phyloP scores from a whole-genome alignment of 2,329 filamentous ascomycete genomes.

The Alternaria ethzedia region DNA sequence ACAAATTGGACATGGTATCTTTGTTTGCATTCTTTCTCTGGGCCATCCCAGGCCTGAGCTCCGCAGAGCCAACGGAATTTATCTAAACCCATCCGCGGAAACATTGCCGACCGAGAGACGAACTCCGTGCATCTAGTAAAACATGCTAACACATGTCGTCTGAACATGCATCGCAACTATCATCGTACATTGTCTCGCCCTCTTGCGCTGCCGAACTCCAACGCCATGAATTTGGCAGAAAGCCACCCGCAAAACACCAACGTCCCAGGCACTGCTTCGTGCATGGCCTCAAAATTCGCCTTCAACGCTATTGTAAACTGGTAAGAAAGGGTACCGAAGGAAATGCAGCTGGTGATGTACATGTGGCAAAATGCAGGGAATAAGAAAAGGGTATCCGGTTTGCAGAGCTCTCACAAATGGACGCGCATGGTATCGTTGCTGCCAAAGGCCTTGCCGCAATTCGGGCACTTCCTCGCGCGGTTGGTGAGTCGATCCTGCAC shows the following conservation, averaged over 20 bases:
- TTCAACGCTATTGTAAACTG: slow-evolving; percentile 5
- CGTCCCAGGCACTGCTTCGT: slow-evolving; percentile 1
- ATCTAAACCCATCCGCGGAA: slow-evolving; percentile 7
- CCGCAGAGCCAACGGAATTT: slow-evolving; percentile 2
- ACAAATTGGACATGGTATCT: slow-evolving; percentile 2
- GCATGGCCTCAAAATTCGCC: slow-evolving; percentile 6
- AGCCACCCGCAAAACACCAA: slow-evolving; percentile 14
- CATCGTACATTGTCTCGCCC: slow-evolving; percentile 15
- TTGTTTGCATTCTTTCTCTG: slow-evolving; percentile 6
- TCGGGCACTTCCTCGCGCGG: slow-evolving; percentile 92
- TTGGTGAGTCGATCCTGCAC: slow-evolving; percentile 88
- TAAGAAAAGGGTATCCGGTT: neutral
- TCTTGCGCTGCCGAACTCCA: slow-evolving; percentile 3
- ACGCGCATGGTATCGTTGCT: slow-evolving; percentile 82
- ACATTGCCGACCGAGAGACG: slow-evolving; percentile 3
- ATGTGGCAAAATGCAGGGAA: slow-evolving; percentile 4
- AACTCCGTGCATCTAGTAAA: slow-evolving; percentile 11
- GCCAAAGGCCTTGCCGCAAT: slow-evolving; percentile 91
- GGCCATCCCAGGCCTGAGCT: neutral
- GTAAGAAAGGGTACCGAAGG: slow-evolving; percentile 9
- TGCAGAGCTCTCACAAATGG: slow-evolving; percentile 29
- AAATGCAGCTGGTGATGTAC: slow-evolving; percentile 19
- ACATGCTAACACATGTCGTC: slow-evolving; percentile 13
- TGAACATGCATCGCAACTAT: slow-evolving; percentile 12
- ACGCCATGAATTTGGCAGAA: slow-evolving; percentile 3